A percentile compares a stretch with the other conserved stretches of the same genome.
Evolutionary conservation across 2,329 filamentous ascomycete genomes (phyloP).

Genomic region (Calonectria pteridis): DNA sequence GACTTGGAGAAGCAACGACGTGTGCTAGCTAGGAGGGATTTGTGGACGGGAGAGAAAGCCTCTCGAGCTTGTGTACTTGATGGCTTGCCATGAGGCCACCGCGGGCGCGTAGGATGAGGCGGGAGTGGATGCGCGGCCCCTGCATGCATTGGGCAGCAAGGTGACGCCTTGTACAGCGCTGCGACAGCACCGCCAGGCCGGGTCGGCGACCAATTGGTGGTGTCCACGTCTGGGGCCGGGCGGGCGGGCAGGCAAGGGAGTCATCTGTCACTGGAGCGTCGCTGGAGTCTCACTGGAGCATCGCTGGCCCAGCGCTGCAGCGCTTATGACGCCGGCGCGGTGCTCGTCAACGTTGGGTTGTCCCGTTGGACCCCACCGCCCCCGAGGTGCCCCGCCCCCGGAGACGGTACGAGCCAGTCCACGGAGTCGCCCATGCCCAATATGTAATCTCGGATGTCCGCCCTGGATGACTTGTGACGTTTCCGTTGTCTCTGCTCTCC

Average conservation of each 20-base stretch:
- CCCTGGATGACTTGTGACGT: neutral
- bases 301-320: neutral
- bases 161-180: slow-evolving; percentile 2
- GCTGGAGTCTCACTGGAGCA: neutral
- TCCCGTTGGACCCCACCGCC: slow-evolving; percentile 17
- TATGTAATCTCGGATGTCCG: slow-evolving; percentile 16
- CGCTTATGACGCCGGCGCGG: neutral
- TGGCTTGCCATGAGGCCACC: slow-evolving; percentile 8
- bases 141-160: slow-evolving; percentile 42
- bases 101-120: neutral
- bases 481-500: slow-evolving; percentile 2
- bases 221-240: slow-evolving; percentile 27
- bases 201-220: slow-evolving; percentile 30
- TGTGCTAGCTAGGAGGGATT: slow-evolving; percentile 13
- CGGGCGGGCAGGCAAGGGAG: slow-evolving; percentile 8
- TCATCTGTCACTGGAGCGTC: neutral
- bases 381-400: slow-evolving; percentile 11
- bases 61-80: slow-evolving; percentile 14
- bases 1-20: slow-evolving; percentile 2
- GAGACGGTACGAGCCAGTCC: slow-evolving; percentile 8
- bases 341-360: slow-evolving; percentile 2
- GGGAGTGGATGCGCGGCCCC: slow-evolving; percentile 25
- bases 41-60: slow-evolving; percentile 13
- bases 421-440: slow-evolving; percentile 15
- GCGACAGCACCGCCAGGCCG: slow-evolving; percentile 2